A percentile compares a stretch with the other conserved stretches of the same genome.
phyloP scores from a whole-genome alignment of 1,284 basidiomycete genomes.

The Moniliophthora roreri region DNA sequence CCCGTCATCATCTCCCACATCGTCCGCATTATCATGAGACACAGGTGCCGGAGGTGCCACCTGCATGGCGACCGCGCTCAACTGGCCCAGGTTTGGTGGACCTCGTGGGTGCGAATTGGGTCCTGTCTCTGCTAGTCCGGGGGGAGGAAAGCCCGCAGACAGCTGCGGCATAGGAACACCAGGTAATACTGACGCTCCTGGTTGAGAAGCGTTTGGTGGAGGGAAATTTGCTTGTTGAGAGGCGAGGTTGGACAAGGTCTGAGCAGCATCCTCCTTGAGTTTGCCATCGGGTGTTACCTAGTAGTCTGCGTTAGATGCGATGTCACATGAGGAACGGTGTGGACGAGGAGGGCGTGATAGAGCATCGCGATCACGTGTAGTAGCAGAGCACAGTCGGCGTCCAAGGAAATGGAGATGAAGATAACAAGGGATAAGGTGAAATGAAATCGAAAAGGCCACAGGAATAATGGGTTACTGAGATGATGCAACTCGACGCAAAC shows the following conservation, averaged over 20 bases:
- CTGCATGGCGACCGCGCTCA: constrained; percentile 37
- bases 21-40: constrained; percentile 9
- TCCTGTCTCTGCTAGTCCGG: constrained; percentile 54
- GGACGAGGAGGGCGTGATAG: constrained; percentile 20
- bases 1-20: constrained; percentile 31
- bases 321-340: constrained; percentile 23
- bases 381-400: constrained; percentile 1
- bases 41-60: constrained; percentile 34
- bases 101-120: constrained; percentile 75
- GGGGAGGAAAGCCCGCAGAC: constrained; percentile 24
- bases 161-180: constrained; percentile 19
- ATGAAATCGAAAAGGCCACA: constrained; percentile 9
- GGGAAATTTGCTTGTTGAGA: constrained; percentile 34
- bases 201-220: constrained; percentile 26
- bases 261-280: constrained; percentile 64
- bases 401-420: constrained; percentile 5
- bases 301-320: constrained; percentile 10
- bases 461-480: constrained; percentile 8
- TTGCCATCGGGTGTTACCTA: constrained; percentile 40
- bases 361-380: constrained; percentile 26
- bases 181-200: constrained; percentile 14
- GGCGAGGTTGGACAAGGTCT: constrained; percentile 60
- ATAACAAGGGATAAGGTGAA: constrained; percentile 8
- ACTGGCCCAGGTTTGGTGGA: constrained; percentile 62
- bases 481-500: constrained; percentile 18